These are phyloP conservation scores for Metarhizium album DNA, from an alignment of 2,329 filamentous ascomycete genomes.

Conservation along the genomic window DNA sequence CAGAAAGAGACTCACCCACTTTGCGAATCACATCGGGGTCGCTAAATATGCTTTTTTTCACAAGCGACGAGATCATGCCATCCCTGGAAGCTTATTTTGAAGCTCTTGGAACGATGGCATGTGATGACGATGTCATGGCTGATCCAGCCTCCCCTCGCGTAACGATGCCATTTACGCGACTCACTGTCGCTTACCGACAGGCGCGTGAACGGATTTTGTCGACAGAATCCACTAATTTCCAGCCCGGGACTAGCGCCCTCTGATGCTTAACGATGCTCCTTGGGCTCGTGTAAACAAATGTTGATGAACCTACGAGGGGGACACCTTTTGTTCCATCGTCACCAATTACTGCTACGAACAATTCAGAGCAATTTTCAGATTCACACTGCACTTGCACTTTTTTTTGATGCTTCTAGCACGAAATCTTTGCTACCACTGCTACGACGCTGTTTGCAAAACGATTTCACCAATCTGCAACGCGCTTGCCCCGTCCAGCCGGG, in stretches of 20 bases:
- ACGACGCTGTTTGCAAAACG: constrained; percentile 3
- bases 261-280: neutral
- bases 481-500: constrained; percentile 4
- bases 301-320: neutral
- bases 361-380: constrained; percentile 1
- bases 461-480: constrained; percentile 3
- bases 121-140: neutral
- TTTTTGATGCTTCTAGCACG: constrained; percentile 5
- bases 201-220: neutral
- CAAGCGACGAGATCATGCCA: neutral
- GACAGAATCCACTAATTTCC: neutral
- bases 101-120: neutral
- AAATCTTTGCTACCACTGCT: neutral
- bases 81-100: neutral
- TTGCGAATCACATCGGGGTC: neutral
- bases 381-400: neutral
- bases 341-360: constrained; percentile 4
- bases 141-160: neutral
- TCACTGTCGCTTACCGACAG: neutral
- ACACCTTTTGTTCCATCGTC: neutral
- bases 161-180: neutral
- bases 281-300: constrained; percentile 6
- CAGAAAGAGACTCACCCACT: neutral
- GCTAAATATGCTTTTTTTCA: neutral
- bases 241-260: neutral